Base-by-base conservation (phyloP, 768 basidiomycete species). In the Boletus insuetus region DNA sequence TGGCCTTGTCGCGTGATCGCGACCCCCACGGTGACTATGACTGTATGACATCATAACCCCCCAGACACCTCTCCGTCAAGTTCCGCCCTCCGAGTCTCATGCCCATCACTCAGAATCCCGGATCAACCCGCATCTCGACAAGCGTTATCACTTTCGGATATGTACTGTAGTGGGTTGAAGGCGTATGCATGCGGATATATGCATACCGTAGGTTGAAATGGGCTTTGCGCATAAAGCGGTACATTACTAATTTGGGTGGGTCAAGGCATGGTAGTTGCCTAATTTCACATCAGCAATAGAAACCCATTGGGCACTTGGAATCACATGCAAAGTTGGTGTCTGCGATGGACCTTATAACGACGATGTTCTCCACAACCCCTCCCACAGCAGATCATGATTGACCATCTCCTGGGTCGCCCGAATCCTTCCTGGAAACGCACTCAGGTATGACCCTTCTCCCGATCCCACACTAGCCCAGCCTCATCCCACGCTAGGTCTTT, bases 341-440 rank as follows among this genome's bases (percentile, higher is more conserved):
- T 37, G 20, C 17, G 24, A 40, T 37, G 47, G 54, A 1, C 42
- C 50, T 31, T 61, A 57, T 63, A 61, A 42, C 26, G 19, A 49
- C 40, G 12, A 53, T 44, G 38, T 12, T 13, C 53, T 31, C 51
- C 46, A 37, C 38, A 19, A 35, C 19, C 53, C 37, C 46, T 46
- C 46, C 20, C 35, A 49, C 51, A 17, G 20, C 34, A 22, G 48
- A 69, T 41, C 60, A 98, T 98, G 95, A 91, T 98, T 67, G 95
- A 98, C 77, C 93, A 97, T 68, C 72, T 98, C 38, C 73, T 92
- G 6, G 95, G 95, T 46, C 83, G 88, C 22, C 95, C 95, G 2
- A 94, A 79, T 68, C 85, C 89, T 12, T 84, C 86, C n/a, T 94
- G 93, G 88, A 94, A 92, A 71, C 82, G 94, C 40, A 74, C 86